Percentiles rank a stretch among this genome's conserved stretches.
These are phyloP conservation scores for Venturiaceae sp. DNA, from an alignment of 2,329 filamentous ascomycete genomes.

Conservation along the genomic window DNA sequence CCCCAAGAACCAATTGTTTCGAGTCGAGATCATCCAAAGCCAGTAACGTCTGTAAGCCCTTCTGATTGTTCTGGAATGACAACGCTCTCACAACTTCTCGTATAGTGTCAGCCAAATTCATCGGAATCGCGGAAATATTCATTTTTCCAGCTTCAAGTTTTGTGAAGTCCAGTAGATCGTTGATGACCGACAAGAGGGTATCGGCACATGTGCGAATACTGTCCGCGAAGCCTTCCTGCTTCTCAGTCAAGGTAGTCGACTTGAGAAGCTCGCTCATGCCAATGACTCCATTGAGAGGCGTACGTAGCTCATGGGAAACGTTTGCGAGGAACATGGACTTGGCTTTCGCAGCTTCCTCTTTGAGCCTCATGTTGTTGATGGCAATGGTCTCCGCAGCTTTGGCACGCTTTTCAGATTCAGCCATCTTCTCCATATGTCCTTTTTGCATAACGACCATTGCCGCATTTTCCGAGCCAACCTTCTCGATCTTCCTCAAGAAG, in stretches of 20 bases:
- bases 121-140: constrained; percentile 49
- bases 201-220: constrained; percentile 56
- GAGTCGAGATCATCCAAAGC: constrained; percentile 41
- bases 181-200: constrained; percentile 42
- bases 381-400: constrained; percentile 69
- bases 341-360: constrained; percentile 73
- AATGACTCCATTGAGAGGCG: constrained; percentile 44
- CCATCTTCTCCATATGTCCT: constrained; percentile 60
- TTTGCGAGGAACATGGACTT: constrained; percentile 65
- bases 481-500: constrained; percentile 59
- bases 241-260: constrained; percentile 42
- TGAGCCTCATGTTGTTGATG: constrained; percentile 68
- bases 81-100: constrained; percentile 54
- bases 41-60: constrained; percentile 49
- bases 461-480: constrained; percentile 67
- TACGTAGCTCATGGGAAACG: constrained; percentile 48
- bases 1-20: constrained; percentile 41
- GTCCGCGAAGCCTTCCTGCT: constrained; percentile 54
- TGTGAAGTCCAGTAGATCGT: constrained; percentile 42
- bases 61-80: constrained; percentile 53
- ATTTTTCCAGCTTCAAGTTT: constrained; percentile 45
- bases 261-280: constrained; percentile 54
- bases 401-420: constrained; percentile 65
- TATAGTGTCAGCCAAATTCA: constrained; percentile 48
- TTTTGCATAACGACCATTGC: constrained; percentile 73